Conservation (phyloP, 2,329 filamentous ascomycete genomes). For the Pleomassaria siparia region DNA sequence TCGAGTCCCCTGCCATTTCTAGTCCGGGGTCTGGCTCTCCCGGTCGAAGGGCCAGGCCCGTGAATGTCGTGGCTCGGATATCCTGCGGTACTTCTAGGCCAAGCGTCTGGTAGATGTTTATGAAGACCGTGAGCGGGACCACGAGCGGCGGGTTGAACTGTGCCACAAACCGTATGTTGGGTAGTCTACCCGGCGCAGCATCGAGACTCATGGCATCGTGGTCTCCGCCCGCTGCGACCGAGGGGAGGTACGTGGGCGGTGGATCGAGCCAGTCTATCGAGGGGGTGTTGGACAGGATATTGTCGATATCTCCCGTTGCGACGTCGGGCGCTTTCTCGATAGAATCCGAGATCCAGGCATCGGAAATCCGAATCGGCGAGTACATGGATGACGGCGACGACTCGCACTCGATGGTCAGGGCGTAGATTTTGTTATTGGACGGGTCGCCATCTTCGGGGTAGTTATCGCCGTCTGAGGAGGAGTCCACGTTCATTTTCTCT, state of each 20-base stretch:
- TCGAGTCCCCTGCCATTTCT: conserved; percentile 24
- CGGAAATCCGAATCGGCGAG: conserved; percentile 68
- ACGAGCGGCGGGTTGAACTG: conserved; percentile 73
- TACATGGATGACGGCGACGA: conserved; percentile 49
- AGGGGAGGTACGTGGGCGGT: conserved; percentile 57
- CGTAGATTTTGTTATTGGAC: conserved; percentile 59
- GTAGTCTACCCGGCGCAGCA: conserved; percentile 58
- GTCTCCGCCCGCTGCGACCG: conserved; percentile 41
- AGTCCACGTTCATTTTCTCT: conserved; percentile 40
- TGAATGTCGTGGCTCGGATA: conserved; percentile 51
- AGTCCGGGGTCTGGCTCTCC: conserved; percentile 57
- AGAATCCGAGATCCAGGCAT: conserved; percentile 70
- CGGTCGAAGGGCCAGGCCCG: conserved; percentile 54
- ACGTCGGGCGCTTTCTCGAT: conserved; percentile 59
- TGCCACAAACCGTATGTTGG: conserved; percentile 73
- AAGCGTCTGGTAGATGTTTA: conserved; percentile 62
- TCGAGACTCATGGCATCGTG: conserved; percentile 58
- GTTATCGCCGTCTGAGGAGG: conserved; percentile 8
- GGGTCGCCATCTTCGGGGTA: conserved; percentile 38
- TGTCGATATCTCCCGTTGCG: conserved; percentile 41
- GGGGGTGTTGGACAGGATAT: conserved; percentile 47
- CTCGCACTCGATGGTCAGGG: conserved; percentile 67
- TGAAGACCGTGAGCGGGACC: conserved; percentile 65
- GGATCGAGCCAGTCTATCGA: conserved; percentile 73
- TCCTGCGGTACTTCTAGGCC: conserved; percentile 60